phyloP scores from a whole-genome alignment of 2,329 filamentous ascomycete species.

The Grosmannia serpens region DNA sequence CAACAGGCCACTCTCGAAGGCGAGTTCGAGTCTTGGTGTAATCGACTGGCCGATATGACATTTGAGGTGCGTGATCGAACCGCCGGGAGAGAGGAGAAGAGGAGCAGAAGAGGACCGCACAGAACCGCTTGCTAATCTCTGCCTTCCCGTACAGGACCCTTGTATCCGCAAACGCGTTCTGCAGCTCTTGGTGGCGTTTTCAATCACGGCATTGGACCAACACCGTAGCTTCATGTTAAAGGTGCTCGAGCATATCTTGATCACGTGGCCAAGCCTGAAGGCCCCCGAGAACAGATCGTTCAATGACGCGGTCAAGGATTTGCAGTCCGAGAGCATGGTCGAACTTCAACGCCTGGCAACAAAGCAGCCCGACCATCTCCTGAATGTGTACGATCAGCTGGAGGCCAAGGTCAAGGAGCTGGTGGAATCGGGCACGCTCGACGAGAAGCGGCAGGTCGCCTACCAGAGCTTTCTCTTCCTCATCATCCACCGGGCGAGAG shows the following conservation, averaged over 20 bases:
- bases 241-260: conserved; percentile 81
- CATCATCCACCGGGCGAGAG: conserved; percentile 76
- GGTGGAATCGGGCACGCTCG: conserved; percentile 57
- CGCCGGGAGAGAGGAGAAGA: neutral
- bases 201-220: conserved; percentile 66
- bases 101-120: too few relatives aligned
- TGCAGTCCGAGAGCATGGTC: conserved; percentile 73
- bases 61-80: conserved; percentile 44
- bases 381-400: conserved; percentile 78
- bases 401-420: conserved; percentile 75
- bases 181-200: conserved; percentile 74
- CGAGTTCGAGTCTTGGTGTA: conserved; percentile 61
- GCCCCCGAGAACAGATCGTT: conserved; percentile 61
- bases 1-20: conserved; percentile 47
- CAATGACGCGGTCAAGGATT: conserved; percentile 79
- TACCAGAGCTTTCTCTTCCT: conserved; percentile 89
- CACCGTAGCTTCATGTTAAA: conserved; percentile 75
- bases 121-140: neutral
- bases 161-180: conserved; percentile 71
- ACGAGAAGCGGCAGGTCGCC: conserved; percentile 75
- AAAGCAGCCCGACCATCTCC: conserved; percentile 82
- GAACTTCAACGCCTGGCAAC: conserved; percentile 82
- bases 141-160: conserved; percentile 46
- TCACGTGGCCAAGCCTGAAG: conserved; percentile 57
- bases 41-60: conserved; percentile 54